A percentile compares a stretch with the other conserved stretches of the same genome.
Conservation (phyloP, 2,329 filamentous ascomycete genomes). For the Cladophialophora carrionii region DNA sequence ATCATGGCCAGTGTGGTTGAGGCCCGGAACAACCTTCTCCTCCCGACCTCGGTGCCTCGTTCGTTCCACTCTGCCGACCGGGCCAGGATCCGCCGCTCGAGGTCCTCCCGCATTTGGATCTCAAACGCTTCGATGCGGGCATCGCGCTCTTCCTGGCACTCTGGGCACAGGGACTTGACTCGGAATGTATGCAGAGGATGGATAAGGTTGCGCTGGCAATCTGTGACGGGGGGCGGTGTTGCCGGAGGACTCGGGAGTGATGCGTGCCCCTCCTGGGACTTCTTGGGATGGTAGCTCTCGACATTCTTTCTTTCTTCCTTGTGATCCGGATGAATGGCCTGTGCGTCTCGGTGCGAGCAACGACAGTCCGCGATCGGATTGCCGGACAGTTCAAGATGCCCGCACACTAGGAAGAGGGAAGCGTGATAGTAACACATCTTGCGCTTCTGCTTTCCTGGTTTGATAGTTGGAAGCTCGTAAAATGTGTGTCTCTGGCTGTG, state of each 20-base stretch:
- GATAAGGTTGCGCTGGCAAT: slow-evolving; percentile 1
- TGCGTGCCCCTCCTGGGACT: neutral
- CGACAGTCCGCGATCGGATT: slow-evolving; percentile 19
- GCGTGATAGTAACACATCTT: slow-evolving; percentile 35
- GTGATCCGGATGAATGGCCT: neutral
- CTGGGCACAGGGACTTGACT: slow-evolving; percentile 24
- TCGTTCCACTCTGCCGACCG: slow-evolving; percentile 18
- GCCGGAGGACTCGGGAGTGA: neutral
- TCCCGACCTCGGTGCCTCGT: slow-evolving; percentile 2
- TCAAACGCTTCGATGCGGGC: slow-evolving; percentile 24
- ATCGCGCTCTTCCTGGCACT: slow-evolving; percentile 26
- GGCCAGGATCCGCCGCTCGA: slow-evolving; percentile 16
- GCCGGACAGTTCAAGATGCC: slow-evolving; percentile 26
- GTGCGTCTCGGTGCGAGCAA: slow-evolving; percentile 12
- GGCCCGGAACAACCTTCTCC: slow-evolving; percentile 16
- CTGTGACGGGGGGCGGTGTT: neutral
- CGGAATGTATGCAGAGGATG: slow-evolving; percentile 33
- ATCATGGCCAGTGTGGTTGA: slow-evolving; percentile 18
- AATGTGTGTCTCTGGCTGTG: neutral
- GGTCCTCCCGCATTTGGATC: slow-evolving; percentile 12
- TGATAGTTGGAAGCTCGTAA: neutral
- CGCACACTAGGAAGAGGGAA: slow-evolving; percentile 32
- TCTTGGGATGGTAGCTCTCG: neutral
- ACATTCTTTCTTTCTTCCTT: neutral
- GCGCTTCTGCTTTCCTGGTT: neutral